phyloP scores from a whole-genome alignment of 306 rosid species.

The Acacia acuminata region DNA sequence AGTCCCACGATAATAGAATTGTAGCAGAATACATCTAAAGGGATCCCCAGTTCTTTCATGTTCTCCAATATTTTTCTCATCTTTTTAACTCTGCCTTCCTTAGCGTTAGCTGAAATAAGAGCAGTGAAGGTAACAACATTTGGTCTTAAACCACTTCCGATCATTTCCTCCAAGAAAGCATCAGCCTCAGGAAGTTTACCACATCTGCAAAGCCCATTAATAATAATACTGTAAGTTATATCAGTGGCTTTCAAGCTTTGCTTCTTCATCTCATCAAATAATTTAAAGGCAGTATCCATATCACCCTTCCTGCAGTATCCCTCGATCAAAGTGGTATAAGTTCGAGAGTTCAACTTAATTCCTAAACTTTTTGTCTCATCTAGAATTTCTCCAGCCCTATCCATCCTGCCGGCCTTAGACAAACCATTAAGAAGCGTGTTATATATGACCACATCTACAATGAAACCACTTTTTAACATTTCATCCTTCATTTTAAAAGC shows the following conservation, averaged over 20 bases:
- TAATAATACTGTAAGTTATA: slow-evolving; percentile 26
- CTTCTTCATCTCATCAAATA: slow-evolving; percentile 29
- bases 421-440: slow-evolving; percentile 30
- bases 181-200: slow-evolving; percentile 24
- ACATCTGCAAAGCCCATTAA: slow-evolving; percentile 24
- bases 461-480: slow-evolving; percentile 8
- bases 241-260: not conserved
- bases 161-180: slow-evolving; percentile 26
- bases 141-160: slow-evolving; percentile 20
- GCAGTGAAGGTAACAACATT: slow-evolving; percentile 19
- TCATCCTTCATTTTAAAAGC: slow-evolving; percentile 31
- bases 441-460: slow-evolving; percentile 12
- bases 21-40: slow-evolving; percentile 20
- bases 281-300: slow-evolving; percentile 14
- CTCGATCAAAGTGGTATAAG: slow-evolving; percentile 24
- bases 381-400: slow-evolving; percentile 24
- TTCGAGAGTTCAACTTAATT: not conserved
- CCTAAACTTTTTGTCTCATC: slow-evolving; percentile 6
- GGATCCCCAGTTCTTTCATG: slow-evolving; percentile 19
- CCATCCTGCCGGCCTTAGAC: slow-evolving; percentile 23
- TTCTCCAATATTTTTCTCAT: slow-evolving; percentile 21
- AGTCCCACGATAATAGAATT: slow-evolving; percentile 27
- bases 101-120: slow-evolving; percentile 25
- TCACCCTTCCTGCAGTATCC: slow-evolving; percentile 26
- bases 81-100: slow-evolving; percentile 23